Base-by-base conservation (phyloP, 805 yeast species). In the Clavispora asparagi region DNA sequence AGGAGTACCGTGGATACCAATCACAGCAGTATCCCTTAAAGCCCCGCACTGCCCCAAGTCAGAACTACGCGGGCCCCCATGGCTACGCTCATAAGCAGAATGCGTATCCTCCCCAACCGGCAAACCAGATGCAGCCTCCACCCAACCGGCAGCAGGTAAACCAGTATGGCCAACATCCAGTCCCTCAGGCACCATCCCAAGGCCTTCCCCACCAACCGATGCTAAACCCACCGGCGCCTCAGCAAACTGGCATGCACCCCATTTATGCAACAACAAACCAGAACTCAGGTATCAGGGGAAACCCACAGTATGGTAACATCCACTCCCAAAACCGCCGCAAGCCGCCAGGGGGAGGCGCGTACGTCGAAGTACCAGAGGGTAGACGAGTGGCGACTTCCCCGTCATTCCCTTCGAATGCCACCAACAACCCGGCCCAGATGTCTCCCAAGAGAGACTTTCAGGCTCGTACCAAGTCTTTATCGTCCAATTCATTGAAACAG, bases 331-430 rank as follows among this genome's bases (percentile, higher is more conserved):
- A 9, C 37, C 37, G 31, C 11, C 30, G 32, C 36, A 31, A 33
- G 40, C 50, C 46, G 2, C 62, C 60, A n/a, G 51, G 55, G 23
- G 47, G 52, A n/a, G 44, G 41, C 27, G 17, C 17, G 10, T 45
- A 53, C 53, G 54, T 31, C 7, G 16, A 27, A 7, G 14, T 38
- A 6, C 37, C 45, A 4, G 45, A 30, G 14, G 28, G 37, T 6
- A 52, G 67, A 42, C 46, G 73, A 44, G 60, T 65, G n/a, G 68
- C 60, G 7, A 65, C 71, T 1, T 54, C 67, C 1, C 67, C 69
- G 4, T 47, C 44, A 7, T 48, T 60, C 19, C 54, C 58, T n/a
- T 26, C 32, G 4, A 16, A 26, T 14, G 19, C n/a, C 9, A 23
- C 2, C 6, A 25, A 25, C 10, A 37, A n/a, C 10, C 10, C 27